A percentile compares a stretch with the other conserved stretches of the same genome.
Conservation (phyloP, 306 rosid genomes). For the Casuarina equisetifolia region DNA sequence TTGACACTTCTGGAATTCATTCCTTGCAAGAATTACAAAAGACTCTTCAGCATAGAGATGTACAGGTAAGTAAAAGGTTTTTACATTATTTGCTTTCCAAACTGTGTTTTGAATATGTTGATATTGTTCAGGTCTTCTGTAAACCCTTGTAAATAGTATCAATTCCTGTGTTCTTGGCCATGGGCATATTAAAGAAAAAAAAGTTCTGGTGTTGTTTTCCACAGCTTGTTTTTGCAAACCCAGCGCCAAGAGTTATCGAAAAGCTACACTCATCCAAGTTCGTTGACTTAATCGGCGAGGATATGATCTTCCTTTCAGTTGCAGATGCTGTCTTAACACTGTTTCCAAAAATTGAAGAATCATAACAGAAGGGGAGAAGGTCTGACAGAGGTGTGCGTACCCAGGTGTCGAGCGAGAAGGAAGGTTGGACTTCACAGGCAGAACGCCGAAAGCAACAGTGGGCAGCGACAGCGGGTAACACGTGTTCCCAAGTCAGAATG, state of each 20-base stretch:
- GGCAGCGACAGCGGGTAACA: no score
- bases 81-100: background rate
- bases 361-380: background rate
- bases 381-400: no score
- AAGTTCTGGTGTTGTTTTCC: background rate
- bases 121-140: background rate
- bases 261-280: constrained; percentile 65
- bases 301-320: constrained; percentile 65
- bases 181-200: background rate
- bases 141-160: background rate
- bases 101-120: background rate
- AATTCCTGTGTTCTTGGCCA: background rate
- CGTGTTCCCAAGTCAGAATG: no score
- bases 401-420: no score
- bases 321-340: constrained; percentile 57
- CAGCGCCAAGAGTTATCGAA: constrained; percentile 74
- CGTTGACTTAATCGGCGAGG: constrained; percentile 49
- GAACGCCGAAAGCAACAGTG: no score
- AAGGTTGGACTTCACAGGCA: no score
- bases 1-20: constrained; percentile 81
- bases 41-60: constrained; percentile 52
- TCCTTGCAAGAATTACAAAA: constrained; percentile 56
- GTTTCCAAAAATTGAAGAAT: constrained; percentile 34
- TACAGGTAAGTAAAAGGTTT: constrained; percentile 38
- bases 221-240: constrained; percentile 76